Conservation (phyloP, 176 grass and related monocot genomes). For the Oryza glaberrima region DNA sequence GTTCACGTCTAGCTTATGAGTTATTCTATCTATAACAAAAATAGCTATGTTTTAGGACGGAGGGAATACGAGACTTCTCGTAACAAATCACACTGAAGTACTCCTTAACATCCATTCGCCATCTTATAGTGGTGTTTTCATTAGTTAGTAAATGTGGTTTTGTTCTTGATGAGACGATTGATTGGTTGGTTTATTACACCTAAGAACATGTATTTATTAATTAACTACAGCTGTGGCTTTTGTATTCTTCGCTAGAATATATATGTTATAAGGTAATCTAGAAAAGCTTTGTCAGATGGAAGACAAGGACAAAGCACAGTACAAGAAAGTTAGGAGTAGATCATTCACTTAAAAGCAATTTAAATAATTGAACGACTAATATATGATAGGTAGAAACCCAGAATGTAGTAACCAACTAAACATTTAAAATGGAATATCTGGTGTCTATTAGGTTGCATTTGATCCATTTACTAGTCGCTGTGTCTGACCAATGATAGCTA, state of each 20-base stretch:
- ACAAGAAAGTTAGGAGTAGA: background rate
- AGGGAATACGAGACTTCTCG: too few relatives aligned
- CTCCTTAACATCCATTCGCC: background rate
- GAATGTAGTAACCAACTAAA: background rate
- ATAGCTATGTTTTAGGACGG: too few relatives aligned
- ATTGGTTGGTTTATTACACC: background rate
- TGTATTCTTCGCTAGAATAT: background rate
- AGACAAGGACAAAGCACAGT: background rate
- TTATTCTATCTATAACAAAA: too few relatives aligned
- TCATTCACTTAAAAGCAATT: background rate
- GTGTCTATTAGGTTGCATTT: background rate
- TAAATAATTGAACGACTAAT: background rate
- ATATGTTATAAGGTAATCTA: background rate
- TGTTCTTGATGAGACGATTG: background rate
- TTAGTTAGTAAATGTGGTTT: background rate
- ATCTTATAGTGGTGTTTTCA: background rate
- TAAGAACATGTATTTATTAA: background rate
- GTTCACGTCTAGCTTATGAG: too few relatives aligned
- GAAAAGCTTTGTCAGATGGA: background rate
- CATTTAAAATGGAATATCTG: background rate
- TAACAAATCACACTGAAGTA: background rate
- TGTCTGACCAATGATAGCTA: background rate
- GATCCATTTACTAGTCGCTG: slow-evolving; percentile 5
- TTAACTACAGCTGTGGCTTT: background rate
- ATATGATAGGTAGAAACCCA: background rate